A percentile compares a stretch with the other conserved stretches of the same genome.
Conservation (phyloP, 495 filamentous ascomycete species). For the Talaromyces liani region DNA sequence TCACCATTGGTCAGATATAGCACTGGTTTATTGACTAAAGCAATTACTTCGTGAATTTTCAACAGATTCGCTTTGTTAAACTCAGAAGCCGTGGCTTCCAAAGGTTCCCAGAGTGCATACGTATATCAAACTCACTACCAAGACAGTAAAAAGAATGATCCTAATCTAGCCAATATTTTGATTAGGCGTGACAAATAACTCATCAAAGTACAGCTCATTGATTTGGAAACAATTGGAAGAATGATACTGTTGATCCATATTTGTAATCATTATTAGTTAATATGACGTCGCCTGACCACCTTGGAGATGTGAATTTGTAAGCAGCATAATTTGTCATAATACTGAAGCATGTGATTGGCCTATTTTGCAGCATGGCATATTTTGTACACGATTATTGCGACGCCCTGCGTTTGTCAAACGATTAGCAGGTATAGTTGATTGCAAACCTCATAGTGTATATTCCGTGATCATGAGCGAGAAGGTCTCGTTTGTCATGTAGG, state of each 20-base stretch:
- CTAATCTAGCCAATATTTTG: neutral
- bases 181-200: neutral
- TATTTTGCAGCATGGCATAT: neutral
- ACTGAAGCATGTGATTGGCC: neutral
- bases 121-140: no score
- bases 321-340: neutral
- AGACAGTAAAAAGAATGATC: neutral
- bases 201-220: neutral
- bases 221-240: neutral
- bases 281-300: neutral
- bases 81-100: no score
- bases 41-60: no score
- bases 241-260: neutral
- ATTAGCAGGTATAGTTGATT: neutral
- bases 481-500: neutral
- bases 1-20: no score
- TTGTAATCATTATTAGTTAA: neutral
- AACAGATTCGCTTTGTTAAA: no score
- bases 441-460: neutral
- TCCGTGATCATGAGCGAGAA: neutral
- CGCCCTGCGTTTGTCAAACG: neutral
- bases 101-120: no score
- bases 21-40: no score
- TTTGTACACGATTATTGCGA: neutral
- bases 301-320: neutral